Conservation (phyloP, 495 filamentous ascomycete genomes). For the Hypoxylon rickii region DNA sequence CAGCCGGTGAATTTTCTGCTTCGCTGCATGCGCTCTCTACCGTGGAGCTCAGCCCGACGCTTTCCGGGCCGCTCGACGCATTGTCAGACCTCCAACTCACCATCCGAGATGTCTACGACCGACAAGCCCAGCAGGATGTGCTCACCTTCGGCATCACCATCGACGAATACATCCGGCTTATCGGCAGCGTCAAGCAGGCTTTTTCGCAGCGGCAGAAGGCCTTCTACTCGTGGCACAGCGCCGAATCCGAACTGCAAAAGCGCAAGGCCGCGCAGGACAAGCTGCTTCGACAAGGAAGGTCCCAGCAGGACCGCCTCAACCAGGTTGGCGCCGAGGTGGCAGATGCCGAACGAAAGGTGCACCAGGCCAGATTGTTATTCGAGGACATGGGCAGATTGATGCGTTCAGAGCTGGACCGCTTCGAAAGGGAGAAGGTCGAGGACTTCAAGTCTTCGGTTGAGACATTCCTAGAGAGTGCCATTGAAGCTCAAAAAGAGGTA, state of each 20-base stretch:
- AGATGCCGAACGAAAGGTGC: constrained; percentile 91
- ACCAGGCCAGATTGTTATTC: constrained; percentile 86
- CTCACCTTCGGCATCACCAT: constrained; percentile 96
- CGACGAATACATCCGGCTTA: constrained; percentile 96
- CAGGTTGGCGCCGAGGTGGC: constrained; percentile 89
- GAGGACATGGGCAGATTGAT: constrained; percentile 97
- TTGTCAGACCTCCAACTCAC: constrained; percentile 91
- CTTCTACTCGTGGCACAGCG: constrained; percentile 88
- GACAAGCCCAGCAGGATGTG: constrained; percentile 96
- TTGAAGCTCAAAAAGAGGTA: constrained; percentile 99
- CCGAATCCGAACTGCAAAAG: constrained; percentile 87
- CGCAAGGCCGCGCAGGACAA: constrained; percentile 87
- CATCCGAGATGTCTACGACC: constrained; percentile 92
- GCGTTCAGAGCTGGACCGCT: constrained; percentile 86
- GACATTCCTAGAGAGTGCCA: constrained; percentile 93
- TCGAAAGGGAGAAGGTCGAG: constrained; percentile 97
- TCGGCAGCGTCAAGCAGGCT: constrained; percentile 88
- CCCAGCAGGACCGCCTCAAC: constrained; percentile 91
- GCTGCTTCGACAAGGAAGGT: constrained; percentile 86
- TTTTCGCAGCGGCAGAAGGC: constrained; percentile 93
- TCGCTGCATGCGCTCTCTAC: constrained; percentile 87
- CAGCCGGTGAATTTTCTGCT: constrained; percentile 87
- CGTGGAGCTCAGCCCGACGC: constrained; percentile 85
- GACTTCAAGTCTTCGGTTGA: constrained; percentile 98
- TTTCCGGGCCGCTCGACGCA: constrained; percentile 85